Evolutionary conservation across 768 basidiomycete genomes (phyloP), one percentile per base, ranked within the genome.

Genomic region (Fomitopsis serialis): DNA sequence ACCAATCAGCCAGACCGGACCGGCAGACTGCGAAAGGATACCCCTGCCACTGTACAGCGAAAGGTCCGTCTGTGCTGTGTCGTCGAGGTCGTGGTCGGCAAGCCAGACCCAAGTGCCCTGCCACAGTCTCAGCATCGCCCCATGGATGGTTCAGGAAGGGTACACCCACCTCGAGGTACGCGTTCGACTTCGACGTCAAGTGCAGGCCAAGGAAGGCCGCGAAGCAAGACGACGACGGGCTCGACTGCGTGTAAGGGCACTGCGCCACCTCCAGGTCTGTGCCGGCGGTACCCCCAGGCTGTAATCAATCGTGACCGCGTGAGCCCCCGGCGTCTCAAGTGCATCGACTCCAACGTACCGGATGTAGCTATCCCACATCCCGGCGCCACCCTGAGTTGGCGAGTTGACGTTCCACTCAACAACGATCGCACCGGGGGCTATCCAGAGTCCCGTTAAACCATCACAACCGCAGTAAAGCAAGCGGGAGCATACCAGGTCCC

Each of bases 1-100:
- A 21, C 89, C 89, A 53, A 91, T 81, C 72, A 92, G 63, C 89
- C 88, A 91, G 11, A 89, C 85, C 1, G 89, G 89, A 2, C 89
- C 89, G 42, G 70, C 70, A 12, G 85, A 87, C 64, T 91, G 80
- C 0, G 85, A 87, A 9, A 89, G 68, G 42, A 92, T 79, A 1
- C 89, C 89, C n/a, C 89, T 79, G 0, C 86, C 89, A 9, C 66
- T 70, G 64, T 76, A 91, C n/a, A 87, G 61, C 5, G 77, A 76
- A 42, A 81, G 68, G 60, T 84, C 80, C 11, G 71, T 66, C 13
- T 63, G 56, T 19, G 75, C 68, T 45, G 74, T 66, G 22, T 73
- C 72, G 53, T 92, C 89, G 22, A 90, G 74, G 54, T 89, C 82
- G 61, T 92, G 89, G 61, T 92, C 90, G 15, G 89, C 87, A 15